phyloP scores from a whole-genome alignment of 306 rosid genomes.

The Acmispon strigosus region DNA sequence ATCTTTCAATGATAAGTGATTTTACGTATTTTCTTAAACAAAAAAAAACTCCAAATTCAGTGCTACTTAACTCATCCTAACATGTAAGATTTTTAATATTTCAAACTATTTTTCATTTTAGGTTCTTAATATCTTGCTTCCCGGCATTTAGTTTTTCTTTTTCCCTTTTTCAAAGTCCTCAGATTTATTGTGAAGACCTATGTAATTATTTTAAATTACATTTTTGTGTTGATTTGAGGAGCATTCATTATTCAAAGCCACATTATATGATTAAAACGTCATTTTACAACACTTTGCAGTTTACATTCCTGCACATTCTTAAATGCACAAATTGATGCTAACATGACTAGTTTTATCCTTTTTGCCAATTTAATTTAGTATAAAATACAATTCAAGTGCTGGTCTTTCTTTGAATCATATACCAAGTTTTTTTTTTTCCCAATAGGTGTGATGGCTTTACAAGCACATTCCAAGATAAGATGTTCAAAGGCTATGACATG shows the following conservation, averaged over 20 bases:
- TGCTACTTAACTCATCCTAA: neutral
- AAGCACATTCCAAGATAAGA: constrained; percentile 16
- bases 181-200: neutral
- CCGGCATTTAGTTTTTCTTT: neutral
- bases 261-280: neutral
- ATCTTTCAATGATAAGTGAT: neutral
- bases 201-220: neutral
- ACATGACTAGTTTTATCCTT: neutral
- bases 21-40: neutral
- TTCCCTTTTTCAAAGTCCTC: neutral
- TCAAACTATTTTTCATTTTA: neutral
- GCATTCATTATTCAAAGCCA: neutral
- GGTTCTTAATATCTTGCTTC: neutral
- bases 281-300: neutral
- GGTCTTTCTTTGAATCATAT: neutral
- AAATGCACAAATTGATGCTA: neutral
- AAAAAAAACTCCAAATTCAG: neutral
- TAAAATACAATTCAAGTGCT: neutral
- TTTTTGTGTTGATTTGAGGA: neutral
- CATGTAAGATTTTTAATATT: neutral
- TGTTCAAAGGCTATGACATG: constrained; percentile 17
- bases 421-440: neutral
- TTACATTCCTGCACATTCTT: neutral
- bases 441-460: constrained; percentile 18
- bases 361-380: neutral